Evolutionary conservation across 306 rosid species (phyloP).

Genomic region (Psophocarpus tetragonolobus): DNA sequence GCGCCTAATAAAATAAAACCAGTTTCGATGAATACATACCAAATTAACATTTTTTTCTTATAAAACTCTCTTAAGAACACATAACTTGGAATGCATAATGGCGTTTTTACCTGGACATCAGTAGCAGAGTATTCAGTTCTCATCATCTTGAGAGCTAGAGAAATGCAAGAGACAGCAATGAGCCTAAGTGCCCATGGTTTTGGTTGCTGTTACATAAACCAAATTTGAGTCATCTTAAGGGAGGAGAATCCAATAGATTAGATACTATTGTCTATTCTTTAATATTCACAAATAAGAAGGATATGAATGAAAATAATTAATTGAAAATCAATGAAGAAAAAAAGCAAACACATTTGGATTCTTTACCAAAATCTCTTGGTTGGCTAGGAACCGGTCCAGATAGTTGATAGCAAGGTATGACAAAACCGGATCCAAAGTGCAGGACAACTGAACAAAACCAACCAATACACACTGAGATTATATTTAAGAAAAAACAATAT

Average conservation of each 20-base stretch:
- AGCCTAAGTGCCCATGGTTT: conserved; percentile 75
- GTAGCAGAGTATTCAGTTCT: conserved; percentile 43
- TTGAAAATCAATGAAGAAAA: neutral
- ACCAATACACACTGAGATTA: conserved; percentile 8
- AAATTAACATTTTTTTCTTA: neutral
- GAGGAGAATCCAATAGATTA: conserved; percentile 9
- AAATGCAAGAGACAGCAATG: conserved; percentile 69
- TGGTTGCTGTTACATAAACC: conserved; percentile 56
- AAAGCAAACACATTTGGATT: neutral
- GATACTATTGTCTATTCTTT: neutral
- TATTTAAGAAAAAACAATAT: neutral
- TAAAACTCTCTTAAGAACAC: neutral
- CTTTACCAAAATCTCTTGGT: conserved; percentile 66
- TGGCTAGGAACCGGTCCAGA: conserved; percentile 80
- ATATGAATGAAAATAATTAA: neutral
- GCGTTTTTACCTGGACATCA: conserved; percentile 54
- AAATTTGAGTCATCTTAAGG: conserved; percentile 35
- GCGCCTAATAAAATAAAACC: neutral
- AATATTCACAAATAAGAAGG: neutral
- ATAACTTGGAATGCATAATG: neutral
- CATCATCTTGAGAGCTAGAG: conserved; percentile 80
- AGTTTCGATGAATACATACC: neutral
- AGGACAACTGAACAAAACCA: conserved; percentile 53
- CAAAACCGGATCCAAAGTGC: conserved; percentile 58
- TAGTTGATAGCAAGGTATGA: conserved; percentile 83